Conservation (phyloP, 768 basidiomycete species). For the Daedaleopsis nitida region DNA sequence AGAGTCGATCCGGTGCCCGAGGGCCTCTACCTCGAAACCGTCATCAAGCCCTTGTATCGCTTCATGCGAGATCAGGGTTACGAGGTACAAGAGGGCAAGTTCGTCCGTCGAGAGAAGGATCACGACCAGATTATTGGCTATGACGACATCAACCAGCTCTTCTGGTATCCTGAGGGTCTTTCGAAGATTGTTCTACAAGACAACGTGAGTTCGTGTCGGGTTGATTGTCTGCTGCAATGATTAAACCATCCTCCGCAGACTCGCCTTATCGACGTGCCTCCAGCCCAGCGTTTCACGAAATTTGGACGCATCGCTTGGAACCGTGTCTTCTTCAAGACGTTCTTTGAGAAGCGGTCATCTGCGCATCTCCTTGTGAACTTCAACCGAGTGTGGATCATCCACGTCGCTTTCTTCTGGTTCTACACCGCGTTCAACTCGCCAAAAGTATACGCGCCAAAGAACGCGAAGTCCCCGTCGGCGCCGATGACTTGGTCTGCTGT, state of each 20-base stretch:
- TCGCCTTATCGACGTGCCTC: slow-evolving; percentile 88
- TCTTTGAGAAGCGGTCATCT: slow-evolving; percentile 92
- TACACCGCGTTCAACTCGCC: slow-evolving; percentile 99
- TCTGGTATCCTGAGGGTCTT: slow-evolving; percentile 99
- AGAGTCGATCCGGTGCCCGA: slow-evolving; percentile 90
- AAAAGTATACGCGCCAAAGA: slow-evolving; percentile 78
- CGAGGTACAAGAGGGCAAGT: slow-evolving; percentile 93
- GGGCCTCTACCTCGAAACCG: slow-evolving; percentile 86
- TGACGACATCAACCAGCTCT: slow-evolving; percentile 98
- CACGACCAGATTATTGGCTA: slow-evolving; percentile 98
- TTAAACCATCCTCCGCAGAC: slow-evolving; percentile 49
- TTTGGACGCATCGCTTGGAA: slow-evolving; percentile 93
- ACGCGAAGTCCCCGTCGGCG: slow-evolving; percentile 68
- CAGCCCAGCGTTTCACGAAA: slow-evolving; percentile 91
- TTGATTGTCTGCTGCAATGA: background rate
- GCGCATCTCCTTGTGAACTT: slow-evolving; percentile 97
- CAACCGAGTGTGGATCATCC: slow-evolving; percentile 98
- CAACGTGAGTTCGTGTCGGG: slow-evolving; percentile 56
- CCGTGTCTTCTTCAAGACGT: slow-evolving; percentile 98
- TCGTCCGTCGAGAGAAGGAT: slow-evolving; percentile 91
- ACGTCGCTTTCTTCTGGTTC: slow-evolving; percentile 92
- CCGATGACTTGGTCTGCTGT: slow-evolving; percentile 95
- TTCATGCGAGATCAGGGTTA: slow-evolving; percentile 98
- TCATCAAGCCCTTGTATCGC: slow-evolving; percentile 93
- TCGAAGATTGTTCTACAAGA: slow-evolving; percentile 89